Percentiles rank a stretch among this genome's conserved stretches.
phyloP scores from a whole-genome alignment of 352 stramenopile species.

The Pythium guiyangense region DNA sequence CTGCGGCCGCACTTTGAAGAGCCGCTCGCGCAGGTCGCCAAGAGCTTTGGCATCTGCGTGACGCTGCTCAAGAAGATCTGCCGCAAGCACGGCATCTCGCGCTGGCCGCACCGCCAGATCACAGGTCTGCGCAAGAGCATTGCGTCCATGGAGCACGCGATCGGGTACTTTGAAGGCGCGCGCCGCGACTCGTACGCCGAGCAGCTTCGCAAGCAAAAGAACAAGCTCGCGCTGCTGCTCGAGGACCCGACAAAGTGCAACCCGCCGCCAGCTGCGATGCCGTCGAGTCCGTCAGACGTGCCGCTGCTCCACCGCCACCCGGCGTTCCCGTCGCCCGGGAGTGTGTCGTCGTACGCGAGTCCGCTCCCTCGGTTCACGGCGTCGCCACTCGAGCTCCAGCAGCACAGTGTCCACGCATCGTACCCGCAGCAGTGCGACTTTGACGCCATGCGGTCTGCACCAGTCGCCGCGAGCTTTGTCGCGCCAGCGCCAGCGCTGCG shows the following conservation, averaged over 20 bases:
- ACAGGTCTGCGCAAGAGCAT: slow-evolving; percentile 86
- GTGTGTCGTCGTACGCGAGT: not conserved
- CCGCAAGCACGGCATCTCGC: slow-evolving; percentile 67
- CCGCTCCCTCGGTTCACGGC: not conserved
- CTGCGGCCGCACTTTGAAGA: slow-evolving; percentile 83
- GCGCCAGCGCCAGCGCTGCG: not conserved
- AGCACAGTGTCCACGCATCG: not conserved
- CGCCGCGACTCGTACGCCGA: slow-evolving; percentile 66
- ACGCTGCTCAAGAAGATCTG: slow-evolving; percentile 88
- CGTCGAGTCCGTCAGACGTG: not conserved
- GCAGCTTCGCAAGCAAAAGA: slow-evolving; percentile 71
- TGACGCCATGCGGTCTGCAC: not conserved
- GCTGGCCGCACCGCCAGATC: slow-evolving; percentile 85
- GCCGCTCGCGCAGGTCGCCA: slow-evolving; percentile 69
- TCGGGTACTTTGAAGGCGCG: slow-evolving; percentile 67
- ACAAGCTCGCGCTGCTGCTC: slow-evolving; percentile 61
- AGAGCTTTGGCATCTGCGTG: slow-evolving; percentile 77
- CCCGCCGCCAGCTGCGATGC: slow-evolving; percentile 11
- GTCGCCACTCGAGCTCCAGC: not conserved
- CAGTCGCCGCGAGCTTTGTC: not conserved
- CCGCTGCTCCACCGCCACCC: not conserved
- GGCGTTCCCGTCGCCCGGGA: not conserved
- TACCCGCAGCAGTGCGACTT: not conserved
- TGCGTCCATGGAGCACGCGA: slow-evolving; percentile 79
- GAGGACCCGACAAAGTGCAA: slow-evolving; percentile 58